phyloP scores from a whole-genome alignment of 441 rosid genomes.

The Iberis amara region DNA sequence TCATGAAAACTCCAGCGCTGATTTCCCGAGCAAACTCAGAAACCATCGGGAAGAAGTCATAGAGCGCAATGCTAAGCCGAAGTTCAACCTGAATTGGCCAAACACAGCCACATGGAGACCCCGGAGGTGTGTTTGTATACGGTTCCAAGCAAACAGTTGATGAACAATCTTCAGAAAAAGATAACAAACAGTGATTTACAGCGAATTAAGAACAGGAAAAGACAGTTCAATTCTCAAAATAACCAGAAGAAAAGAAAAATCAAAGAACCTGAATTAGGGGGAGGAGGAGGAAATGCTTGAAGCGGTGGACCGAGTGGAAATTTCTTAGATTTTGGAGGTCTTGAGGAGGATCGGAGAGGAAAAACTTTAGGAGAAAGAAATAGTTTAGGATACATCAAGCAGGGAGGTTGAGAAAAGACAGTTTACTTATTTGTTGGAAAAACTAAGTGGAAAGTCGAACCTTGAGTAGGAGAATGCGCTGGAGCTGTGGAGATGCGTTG shows the following conservation, averaged over 20 bases:
- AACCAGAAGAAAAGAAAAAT: not conserved
- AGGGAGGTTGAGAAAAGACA: not conserved
- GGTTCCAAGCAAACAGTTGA: slow-evolving; percentile 70
- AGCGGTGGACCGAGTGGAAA: slow-evolving; percentile 51
- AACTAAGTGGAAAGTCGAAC: slow-evolving; percentile 31
- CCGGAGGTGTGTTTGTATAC: slow-evolving; percentile 84
- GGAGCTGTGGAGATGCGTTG: slow-evolving; percentile 41
- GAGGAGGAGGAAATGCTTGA: slow-evolving; percentile 81
- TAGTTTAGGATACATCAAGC: slow-evolving; percentile 26
- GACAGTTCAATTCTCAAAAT: not conserved
- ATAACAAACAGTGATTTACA: slow-evolving; percentile 4
- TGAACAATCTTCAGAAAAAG: slow-evolving; percentile 60
- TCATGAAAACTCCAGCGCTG: slow-evolving; percentile 83
- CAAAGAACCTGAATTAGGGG: slow-evolving; percentile 75
- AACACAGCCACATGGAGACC: slow-evolving; percentile 92
- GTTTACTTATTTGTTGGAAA: not conserved
- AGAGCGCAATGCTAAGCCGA: slow-evolving; percentile 68
- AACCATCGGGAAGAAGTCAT: slow-evolving; percentile 91
- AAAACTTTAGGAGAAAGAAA: slow-evolving; percentile 35
- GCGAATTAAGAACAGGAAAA: not conserved
- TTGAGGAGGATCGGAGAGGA: slow-evolving; percentile 39
- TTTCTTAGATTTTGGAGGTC: slow-evolving; percentile 43
- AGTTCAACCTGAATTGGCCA: slow-evolving; percentile 91
- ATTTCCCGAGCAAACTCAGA: slow-evolving; percentile 77
- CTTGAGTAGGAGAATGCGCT: slow-evolving; percentile 46